Percentiles rank a stretch among this genome's conserved stretches.
Conservation (phyloP, 73 alveolate genomes). For the Paramecium pentaurelia region DNA sequence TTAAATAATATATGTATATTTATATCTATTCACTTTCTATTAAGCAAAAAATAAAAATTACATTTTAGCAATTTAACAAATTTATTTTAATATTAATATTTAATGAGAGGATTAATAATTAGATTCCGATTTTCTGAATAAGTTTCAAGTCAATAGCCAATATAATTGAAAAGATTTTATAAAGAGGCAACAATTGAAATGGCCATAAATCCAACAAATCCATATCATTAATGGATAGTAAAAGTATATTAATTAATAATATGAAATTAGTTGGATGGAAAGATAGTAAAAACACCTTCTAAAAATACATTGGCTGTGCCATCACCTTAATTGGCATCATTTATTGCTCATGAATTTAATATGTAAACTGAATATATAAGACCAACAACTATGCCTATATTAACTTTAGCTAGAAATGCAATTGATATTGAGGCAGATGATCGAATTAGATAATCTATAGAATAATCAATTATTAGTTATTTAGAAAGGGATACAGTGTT, state of each 20-base stretch:
- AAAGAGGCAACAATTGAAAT: constrained; percentile 11
- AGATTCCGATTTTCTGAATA: not conserved
- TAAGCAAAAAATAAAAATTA: not conserved
- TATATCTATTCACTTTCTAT: too few species aligned
- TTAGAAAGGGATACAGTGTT: constrained; percentile 52
- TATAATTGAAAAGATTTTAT: not conserved
- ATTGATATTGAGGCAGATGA: constrained; percentile 45
- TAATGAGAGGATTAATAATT: constrained; percentile 8
- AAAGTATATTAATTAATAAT: not conserved
- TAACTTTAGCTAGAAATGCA: constrained; percentile 23
- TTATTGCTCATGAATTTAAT: constrained; percentile 60
- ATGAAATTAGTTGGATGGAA: constrained; percentile 44
- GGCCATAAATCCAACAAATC: not conserved
- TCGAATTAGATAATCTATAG: constrained; percentile 53
- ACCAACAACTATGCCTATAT: constrained; percentile 55
- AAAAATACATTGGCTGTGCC: constrained; percentile 58
- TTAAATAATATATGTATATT: too few species aligned
- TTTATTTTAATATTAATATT: not conserved
- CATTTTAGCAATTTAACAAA: not conserved
- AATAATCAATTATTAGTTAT: constrained; percentile 8
- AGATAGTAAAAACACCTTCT: constrained; percentile 45
- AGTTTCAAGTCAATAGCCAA: not conserved
- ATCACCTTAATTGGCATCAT: constrained; percentile 44
- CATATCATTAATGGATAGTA: not conserved
- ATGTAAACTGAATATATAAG: constrained; percentile 42